phyloP scores from a whole-genome alignment of 768 basidiomycete genomes.

The Thelephora ganbajun region DNA sequence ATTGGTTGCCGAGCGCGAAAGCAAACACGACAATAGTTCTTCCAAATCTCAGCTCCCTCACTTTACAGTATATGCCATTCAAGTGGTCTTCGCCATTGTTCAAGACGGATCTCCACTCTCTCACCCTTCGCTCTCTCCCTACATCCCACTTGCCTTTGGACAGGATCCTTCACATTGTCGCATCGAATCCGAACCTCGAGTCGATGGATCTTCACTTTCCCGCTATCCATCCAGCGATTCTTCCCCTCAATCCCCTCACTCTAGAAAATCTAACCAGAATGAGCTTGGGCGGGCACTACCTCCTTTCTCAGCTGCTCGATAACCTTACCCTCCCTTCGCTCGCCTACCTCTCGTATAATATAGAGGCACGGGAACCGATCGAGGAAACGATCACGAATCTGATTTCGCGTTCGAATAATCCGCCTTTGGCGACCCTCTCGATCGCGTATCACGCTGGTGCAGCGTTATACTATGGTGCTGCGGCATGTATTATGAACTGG shows the following conservation, averaged over 20 bases:
- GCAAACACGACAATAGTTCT: conserved; percentile 22
- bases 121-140: conserved; percentile 54
- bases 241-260: conserved; percentile 42
- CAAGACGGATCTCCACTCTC: conserved; percentile 36
- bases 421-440: conserved; percentile 43
- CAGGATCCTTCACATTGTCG: conserved; percentile 51
- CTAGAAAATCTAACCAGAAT: conserved; percentile 41
- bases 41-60: conserved; percentile 39
- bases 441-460: conserved; percentile 39
- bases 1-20: conserved; percentile 51
- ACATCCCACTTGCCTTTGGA: conserved; percentile 51
- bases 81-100: conserved; percentile 69
- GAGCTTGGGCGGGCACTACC: conserved; percentile 52
- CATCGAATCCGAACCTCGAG: conserved; percentile 42
- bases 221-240: conserved; percentile 43
- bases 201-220: conserved; percentile 48
- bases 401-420: conserved; percentile 42
- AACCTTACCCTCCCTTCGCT: conserved; percentile 44
- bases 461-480: conserved; percentile 42
- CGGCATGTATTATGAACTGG: conserved; percentile 52
- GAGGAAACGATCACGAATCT: conserved; percentile 58
- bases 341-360: conserved; percentile 47
- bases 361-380: conserved; percentile 62
- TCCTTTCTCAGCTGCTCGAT: conserved; percentile 48
- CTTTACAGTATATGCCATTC: conserved; percentile 61